Evolutionary conservation across 2,329 filamentous ascomycete genomes (phyloP).

Genomic region (Sordariomycetes sp.): DNA sequence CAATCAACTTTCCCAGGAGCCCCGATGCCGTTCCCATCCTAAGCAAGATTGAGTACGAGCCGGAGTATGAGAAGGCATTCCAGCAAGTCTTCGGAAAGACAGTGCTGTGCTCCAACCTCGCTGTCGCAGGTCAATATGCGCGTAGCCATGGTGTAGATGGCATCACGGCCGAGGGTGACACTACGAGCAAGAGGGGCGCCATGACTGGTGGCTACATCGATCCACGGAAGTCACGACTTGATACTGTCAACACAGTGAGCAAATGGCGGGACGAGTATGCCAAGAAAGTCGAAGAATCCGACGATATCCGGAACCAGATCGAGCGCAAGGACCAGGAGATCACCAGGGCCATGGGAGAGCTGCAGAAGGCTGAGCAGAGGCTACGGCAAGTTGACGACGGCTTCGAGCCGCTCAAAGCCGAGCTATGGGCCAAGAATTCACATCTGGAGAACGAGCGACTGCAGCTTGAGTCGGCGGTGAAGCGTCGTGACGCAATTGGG

Average conservation of each 20-base stretch:
- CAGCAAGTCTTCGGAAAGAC: slow-evolving; percentile 93
- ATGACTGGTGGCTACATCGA: slow-evolving; percentile 94
- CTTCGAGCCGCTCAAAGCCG: slow-evolving; percentile 68
- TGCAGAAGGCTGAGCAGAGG: slow-evolving; percentile 74
- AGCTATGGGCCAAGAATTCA: slow-evolving; percentile 64
- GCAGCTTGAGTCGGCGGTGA: slow-evolving; percentile 59
- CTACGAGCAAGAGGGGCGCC: slow-evolving; percentile 88
- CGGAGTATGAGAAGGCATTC: slow-evolving; percentile 72
- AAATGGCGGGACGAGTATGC: slow-evolving; percentile 70
- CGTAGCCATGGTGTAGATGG: slow-evolving; percentile 85
- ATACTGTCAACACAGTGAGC: slow-evolving; percentile 66
- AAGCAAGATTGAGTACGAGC: slow-evolving; percentile 72
- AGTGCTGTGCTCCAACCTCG: slow-evolving; percentile 83
- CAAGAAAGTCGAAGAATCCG: slow-evolving; percentile 48
- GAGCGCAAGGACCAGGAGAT: slow-evolving; percentile 81
- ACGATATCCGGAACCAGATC: slow-evolving; percentile 57
- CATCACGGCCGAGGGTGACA: slow-evolving; percentile 90
- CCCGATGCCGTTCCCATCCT: slow-evolving; percentile 82
- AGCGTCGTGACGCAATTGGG: slow-evolving; percentile 57
- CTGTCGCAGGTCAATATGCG: slow-evolving; percentile 81
- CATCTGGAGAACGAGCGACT: slow-evolving; percentile 64
- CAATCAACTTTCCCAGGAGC: slow-evolving; percentile 69
- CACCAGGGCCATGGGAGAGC: slow-evolving; percentile 71
- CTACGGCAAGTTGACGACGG: slow-evolving; percentile 69
- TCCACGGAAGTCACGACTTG: slow-evolving; percentile 72